Base-by-base conservation (phyloP, 139 green algal genomes). In the Micractinium sp. region DNA sequence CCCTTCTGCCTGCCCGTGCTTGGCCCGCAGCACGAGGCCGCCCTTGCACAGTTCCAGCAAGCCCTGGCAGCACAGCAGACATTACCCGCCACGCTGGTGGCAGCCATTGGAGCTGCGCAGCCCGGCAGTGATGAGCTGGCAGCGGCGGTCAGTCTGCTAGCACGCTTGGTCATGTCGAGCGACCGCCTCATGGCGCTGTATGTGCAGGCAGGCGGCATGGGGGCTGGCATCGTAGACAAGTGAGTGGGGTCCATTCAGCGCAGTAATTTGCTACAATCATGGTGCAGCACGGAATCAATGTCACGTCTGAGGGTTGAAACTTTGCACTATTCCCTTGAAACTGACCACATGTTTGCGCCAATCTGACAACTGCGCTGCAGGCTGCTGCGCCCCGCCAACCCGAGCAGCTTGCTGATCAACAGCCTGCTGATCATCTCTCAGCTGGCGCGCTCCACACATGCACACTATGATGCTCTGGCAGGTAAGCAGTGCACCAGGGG, bases 341-440 rank as follows among this genome's bases (percentile, higher is more conserved):
- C 5, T 9, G 47, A 9, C 47, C 47, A 56, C 9, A 9, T 56
- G 9, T 56, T 56, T 56, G 47, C 9, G 7, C 47, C 47, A 56
- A 5, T 56, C 9, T 56, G 47, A 56, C 47, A 56, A n/a, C 56
- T 35, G 78, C 53, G 4, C 16, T 89, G 56, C 92, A 93, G 85
- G 87, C 71, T 92, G 83, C 53, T 91, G 39, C 36, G 76, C 0
- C 77, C 86, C 18, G 47, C 74, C 60, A 94, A 94, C 88, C 89
- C 91, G n/a, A 78, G 83, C 18, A 33, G 75, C 23, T 82, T 97
- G 74, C 91, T 97, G 78, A 90, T 95, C 36, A 92, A 93, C 60
- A 90, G 77, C 25, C 91, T 97, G 88, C 91, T 96, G 5, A 91
- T 96, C 18, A 74, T 95, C 33, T 93, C 86, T 78, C 95, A 98